Evolutionary conservation across 352 stramenopile genomes (phyloP).

Genomic region (Globisporangium splendens): DNA sequence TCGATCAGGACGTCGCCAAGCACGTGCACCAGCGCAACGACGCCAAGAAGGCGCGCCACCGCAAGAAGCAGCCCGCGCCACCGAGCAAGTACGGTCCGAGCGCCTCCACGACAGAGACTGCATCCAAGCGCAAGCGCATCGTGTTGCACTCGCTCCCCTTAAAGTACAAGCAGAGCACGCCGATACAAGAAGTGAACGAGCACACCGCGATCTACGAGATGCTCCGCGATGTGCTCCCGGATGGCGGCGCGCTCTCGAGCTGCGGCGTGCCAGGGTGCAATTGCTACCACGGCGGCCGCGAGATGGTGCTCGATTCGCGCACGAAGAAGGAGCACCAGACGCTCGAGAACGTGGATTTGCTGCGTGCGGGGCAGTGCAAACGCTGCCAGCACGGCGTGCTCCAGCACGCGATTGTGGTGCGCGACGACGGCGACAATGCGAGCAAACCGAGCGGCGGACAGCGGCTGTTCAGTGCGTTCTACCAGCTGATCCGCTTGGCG

Average conservation of each 20-base stretch:
- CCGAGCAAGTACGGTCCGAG: slow-evolving; percentile 11
- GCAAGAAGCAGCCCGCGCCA: slow-evolving; percentile 29
- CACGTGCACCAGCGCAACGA: slow-evolving; percentile 50
- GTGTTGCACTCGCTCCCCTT: slow-evolving; percentile 13
- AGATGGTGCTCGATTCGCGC: slow-evolving; percentile 22
- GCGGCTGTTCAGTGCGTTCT: slow-evolving; percentile 54
- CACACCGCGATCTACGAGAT: slow-evolving; percentile 38
- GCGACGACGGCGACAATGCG: slow-evolving; percentile 26
- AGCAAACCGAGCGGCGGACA: slow-evolving; percentile 48
- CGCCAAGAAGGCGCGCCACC: slow-evolving; percentile 42
- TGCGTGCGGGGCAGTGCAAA: slow-evolving; percentile 39
- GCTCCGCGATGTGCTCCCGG: slow-evolving; percentile 50
- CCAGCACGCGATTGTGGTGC: slow-evolving; percentile 51
- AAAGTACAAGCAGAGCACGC: slow-evolving; percentile 15
- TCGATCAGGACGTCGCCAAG: slow-evolving; percentile 63
- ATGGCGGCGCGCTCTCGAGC: slow-evolving; percentile 37
- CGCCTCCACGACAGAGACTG: not conserved
- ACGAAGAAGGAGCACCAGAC: slow-evolving; percentile 21
- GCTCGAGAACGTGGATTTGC: slow-evolving; percentile 19
- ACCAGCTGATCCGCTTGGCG: slow-evolving; percentile 49
- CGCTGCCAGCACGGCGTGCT: slow-evolving; percentile 70
- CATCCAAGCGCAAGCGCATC: slow-evolving; percentile 11
- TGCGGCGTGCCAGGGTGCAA: slow-evolving; percentile 67
- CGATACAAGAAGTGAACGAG: slow-evolving; percentile 20
- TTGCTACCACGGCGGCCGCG: slow-evolving; percentile 42